Evolutionary conservation across 768 basidiomycete species (phyloP).

Genomic region (Hypholoma sublateritium): DNA sequence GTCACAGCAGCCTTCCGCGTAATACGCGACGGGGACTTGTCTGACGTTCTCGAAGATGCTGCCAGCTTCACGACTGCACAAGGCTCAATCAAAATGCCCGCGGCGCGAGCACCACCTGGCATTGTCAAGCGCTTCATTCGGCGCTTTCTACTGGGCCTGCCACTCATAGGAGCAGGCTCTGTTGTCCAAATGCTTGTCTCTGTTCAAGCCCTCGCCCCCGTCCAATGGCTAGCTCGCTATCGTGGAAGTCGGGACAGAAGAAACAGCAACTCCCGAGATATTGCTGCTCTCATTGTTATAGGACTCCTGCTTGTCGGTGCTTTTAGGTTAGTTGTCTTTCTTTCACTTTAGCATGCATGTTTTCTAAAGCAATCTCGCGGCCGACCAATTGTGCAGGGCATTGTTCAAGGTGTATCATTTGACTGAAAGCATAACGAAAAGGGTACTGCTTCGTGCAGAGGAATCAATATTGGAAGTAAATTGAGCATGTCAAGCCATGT

Average conservation of each 20-base stretch:
- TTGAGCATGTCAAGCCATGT: slow-evolving; percentile 16
- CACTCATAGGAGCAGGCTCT: slow-evolving; percentile 75
- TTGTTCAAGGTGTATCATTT: slow-evolving; percentile 67
- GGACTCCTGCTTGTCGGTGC: slow-evolving; percentile 61
- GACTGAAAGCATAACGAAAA: slow-evolving; percentile 59
- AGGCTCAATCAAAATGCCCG: slow-evolving; percentile 18
- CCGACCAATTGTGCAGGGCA: slow-evolving; percentile 44
- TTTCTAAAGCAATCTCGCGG: slow-evolving; percentile 7
- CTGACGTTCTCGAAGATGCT: slow-evolving; percentile 36
- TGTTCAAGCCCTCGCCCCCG: slow-evolving; percentile 60
- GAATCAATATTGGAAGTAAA: slow-evolving; percentile 80
- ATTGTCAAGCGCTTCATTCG: slow-evolving; percentile 57
- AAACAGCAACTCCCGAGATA: slow-evolving; percentile 57
- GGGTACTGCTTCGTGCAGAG: slow-evolving; percentile 68
- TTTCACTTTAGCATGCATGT: neutral
- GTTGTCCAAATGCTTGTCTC: slow-evolving; percentile 71
- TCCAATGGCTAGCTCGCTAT: slow-evolving; percentile 71
- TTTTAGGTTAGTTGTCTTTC: slow-evolving; percentile 45
- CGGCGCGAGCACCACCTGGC: slow-evolving; percentile 35
- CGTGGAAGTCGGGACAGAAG: slow-evolving; percentile 54
- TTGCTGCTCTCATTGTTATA: slow-evolving; percentile 66
- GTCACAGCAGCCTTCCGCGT: slow-evolving; percentile 63
- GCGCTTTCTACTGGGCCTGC: slow-evolving; percentile 76
- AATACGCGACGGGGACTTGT: slow-evolving; percentile 54
- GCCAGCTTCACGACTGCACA: slow-evolving; percentile 18